These are phyloP conservation scores for Aspergillus terreus DNA, from an alignment of 2,329 filamentous ascomycete species.

Conservation along the genomic window DNA sequence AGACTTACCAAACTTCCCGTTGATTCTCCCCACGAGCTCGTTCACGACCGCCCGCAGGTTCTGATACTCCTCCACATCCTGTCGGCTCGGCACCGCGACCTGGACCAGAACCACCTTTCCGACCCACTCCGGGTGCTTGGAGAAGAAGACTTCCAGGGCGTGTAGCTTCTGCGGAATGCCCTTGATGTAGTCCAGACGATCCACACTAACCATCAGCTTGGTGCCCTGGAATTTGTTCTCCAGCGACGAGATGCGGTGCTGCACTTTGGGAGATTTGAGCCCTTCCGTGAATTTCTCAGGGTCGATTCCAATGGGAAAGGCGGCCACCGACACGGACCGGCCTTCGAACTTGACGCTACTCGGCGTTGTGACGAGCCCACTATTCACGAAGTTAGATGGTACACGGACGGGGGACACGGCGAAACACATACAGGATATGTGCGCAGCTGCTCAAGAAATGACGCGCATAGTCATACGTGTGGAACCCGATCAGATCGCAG, in stretches of 20 bases:
- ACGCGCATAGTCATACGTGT: conserved; percentile 92
- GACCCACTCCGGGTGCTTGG: conserved; percentile 93
- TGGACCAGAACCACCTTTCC: conserved; percentile 93
- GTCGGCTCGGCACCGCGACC: conserved; percentile 84
- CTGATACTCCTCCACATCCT: conserved; percentile 95
- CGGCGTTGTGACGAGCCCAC: conserved; percentile 63
- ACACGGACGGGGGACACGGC: conserved; percentile 6
- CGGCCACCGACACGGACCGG: conserved; percentile 79
- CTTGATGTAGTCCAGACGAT: conserved; percentile 96
- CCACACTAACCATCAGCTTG: conserved; percentile 91
- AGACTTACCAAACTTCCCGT: conserved; percentile 73
- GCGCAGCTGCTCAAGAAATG: conserved; percentile 93
- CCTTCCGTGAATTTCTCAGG: conserved; percentile 90
- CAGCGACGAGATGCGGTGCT: conserved; percentile 75
- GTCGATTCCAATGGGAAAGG: conserved; percentile 93
- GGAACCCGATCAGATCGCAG: conserved; percentile 90
- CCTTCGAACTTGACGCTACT: conserved; percentile 86
- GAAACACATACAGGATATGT: conserved; percentile 64
- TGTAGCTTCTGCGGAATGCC: conserved; percentile 94
- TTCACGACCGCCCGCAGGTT: conserved; percentile 91
- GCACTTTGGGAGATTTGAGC: conserved; percentile 73
- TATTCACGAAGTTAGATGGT: conserved; percentile 14
- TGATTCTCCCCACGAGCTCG: conserved; percentile 90
- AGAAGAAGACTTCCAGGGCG: conserved; percentile 88
- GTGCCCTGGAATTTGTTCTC: conserved; percentile 87